Evolutionary conservation across 1,284 basidiomycete genomes (phyloP), one percentile per base, ranked within the genome.

Genomic region (Cutaneotrichosporon sp.): DNA sequence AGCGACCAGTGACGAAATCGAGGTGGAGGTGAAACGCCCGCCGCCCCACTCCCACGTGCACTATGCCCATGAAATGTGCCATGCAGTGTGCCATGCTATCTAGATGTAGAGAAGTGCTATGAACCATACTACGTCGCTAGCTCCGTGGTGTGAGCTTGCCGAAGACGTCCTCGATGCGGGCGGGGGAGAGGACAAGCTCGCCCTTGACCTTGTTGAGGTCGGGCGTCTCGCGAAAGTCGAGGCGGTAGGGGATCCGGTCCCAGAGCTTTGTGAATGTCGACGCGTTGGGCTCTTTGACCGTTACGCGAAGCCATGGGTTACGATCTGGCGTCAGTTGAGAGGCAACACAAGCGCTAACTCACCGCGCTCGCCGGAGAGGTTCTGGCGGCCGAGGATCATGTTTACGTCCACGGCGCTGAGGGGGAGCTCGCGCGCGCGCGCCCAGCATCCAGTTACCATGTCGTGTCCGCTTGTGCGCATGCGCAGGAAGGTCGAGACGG

Each of bases 161-260:
- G 20, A 59, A 59, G 17, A 59, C 57, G 22, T 51, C 51, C 46
- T 59, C 54, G 8, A 59, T 36, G 8, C 57, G 40, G 17, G 45
- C 30, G 12, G 45, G 14, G 4, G 46, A 49, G 13, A 59, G 46
- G 3, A 59, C 54, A 8, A 56, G 17, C 57, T 59, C 57, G 14
- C 37, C 46, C 4, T 38, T 15, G 30, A 23, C 40, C 13, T 22
- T 21, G 30, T 46, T 30, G 35, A 47, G 38, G 13, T 22, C 14
- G 4, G 21, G 23, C 15, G 51, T 41, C n/a, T 55, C 39, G 21
- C 33, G 17, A 18, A 59, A 59, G 51, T 59, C 51, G 23, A 59
- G 44, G 34, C 57, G 54, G 49, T 53, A 55, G n/a, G 36, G 22
- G 46, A 44, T 22, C 15, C 34, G 35, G 37, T 58, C 56, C 10